phyloP scores from a whole-genome alignment of 805 yeast species.

The Saturnispora hagleri region DNA sequence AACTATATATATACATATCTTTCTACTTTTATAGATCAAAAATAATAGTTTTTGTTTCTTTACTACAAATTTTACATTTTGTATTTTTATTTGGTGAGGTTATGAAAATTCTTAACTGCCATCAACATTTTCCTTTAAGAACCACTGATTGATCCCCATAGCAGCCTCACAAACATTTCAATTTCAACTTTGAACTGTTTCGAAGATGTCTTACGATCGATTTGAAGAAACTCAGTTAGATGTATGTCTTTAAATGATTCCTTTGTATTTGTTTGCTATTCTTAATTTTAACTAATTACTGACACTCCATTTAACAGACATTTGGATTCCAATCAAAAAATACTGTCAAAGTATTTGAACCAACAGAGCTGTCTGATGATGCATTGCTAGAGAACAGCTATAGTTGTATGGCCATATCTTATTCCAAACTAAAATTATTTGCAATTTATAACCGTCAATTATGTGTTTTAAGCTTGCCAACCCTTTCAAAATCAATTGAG shows the following conservation, averaged over 20 bases:
- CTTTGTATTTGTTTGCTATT: not conserved
- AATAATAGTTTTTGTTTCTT: not conserved
- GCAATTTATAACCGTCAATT: slow-evolving; percentile 15
- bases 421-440: slow-evolving; percentile 14
- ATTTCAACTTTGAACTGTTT: too few relatives aligned
- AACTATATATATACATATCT: not conserved
- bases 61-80: not conserved
- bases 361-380: not conserved
- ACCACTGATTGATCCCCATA: not conserved
- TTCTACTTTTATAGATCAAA: not conserved
- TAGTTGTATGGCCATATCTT: slow-evolving; percentile 18
- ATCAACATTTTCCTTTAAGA: not conserved
- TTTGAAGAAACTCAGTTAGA: slow-evolving; percentile 18
- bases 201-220: slow-evolving; percentile 7
- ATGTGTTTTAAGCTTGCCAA: slow-evolving; percentile 14
- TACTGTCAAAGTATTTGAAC: slow-evolving; percentile 19
- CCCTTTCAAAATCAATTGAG: slow-evolving; percentile 14
- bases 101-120: not conserved
- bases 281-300: not conserved
- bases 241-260: slow-evolving; percentile 12
- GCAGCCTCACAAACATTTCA: not conserved
- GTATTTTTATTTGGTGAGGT: not conserved
- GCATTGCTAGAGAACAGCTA: slow-evolving; percentile 2
- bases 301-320: slow-evolving; percentile 13
- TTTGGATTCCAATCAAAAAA: slow-evolving; percentile 25